Base-by-base conservation (phyloP, 805 yeast species). In the Wickerhamomyces canadensis region DNA sequence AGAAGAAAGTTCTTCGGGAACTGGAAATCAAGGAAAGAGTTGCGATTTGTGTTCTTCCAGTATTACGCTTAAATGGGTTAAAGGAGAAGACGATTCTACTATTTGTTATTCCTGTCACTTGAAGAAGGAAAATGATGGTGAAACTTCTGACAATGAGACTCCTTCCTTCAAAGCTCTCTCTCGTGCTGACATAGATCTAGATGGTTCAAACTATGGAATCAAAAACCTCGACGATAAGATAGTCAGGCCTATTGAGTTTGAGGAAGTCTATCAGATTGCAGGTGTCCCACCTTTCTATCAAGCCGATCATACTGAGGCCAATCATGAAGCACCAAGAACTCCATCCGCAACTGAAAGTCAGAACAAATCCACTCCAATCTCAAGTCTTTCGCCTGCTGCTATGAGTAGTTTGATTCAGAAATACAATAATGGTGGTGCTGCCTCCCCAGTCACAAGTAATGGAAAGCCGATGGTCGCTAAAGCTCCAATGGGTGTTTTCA, bases 31-130 rank as follows among this genome's bases (percentile, higher is more conserved):
- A 19, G 5, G n/a, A 23, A 3, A 11, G 27, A 16, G 38, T 38
- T 35, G 31, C 16, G 9, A 7, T n/a, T 10, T 37, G 38, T 40
- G 44, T 24, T 13, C 24, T 4, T 23, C 37, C 11, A 29, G 30
- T 1, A 29, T 35, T 11, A 36, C 54, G 4, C 30, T 54, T 24
- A 44, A 41, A 28, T 52, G 54, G 54, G 8, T 31, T 5, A 28
- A 9, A 2, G 26, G 13, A 5, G 37, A 16, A 8, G 33, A 17
- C n/a, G n/a, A n/a, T n/a, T n/a, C n/a, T 7, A 25, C 32, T 3
- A 11, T 42, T 7, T 51, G 54, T 28, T 51, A 40, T 31, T 35
- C 34, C 1, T 49, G 53, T 36, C 19, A 24, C 22, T 12, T 37
- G 23, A 14, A 17, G 5, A 17, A 19, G 1, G 23, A 42, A 2